These are phyloP conservation scores for Medicago ruthenica DNA, from an alignment of 306 rosid species.

Conservation along the genomic window DNA sequence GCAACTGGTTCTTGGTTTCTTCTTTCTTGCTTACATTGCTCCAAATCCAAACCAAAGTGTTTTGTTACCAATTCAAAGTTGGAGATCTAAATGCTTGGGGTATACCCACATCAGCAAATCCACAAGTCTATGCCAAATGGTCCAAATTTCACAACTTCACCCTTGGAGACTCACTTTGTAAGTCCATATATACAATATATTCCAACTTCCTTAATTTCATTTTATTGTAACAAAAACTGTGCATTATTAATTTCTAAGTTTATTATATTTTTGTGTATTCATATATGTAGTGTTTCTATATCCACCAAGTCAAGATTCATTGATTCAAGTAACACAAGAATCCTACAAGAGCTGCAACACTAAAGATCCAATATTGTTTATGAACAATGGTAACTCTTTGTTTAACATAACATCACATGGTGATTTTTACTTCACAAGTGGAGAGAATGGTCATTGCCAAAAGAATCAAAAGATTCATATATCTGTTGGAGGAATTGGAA, in stretches of 20 bases:
- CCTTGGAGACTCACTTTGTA: slow-evolving; percentile 89
- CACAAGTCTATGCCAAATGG: slow-evolving; percentile 78
- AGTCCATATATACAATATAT: slow-evolving; percentile 29
- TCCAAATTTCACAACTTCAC: slow-evolving; percentile 66
- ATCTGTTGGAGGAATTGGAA: slow-evolving; percentile 48
- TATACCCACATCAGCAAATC: slow-evolving; percentile 68
- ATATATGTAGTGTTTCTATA: slow-evolving; percentile 74
- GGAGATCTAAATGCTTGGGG: slow-evolving; percentile 96
- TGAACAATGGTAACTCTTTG: slow-evolving; percentile 86
- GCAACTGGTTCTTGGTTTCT: slow-evolving; percentile 32
- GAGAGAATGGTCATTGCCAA: slow-evolving; percentile 67
- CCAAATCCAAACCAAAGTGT: slow-evolving; percentile 57
- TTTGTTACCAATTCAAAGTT: slow-evolving; percentile 72
- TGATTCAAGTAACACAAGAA: slow-evolving; percentile 74
- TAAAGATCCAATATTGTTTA: slow-evolving; percentile 74
- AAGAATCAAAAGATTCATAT: slow-evolving; percentile 78
- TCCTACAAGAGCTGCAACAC: slow-evolving; percentile 73
- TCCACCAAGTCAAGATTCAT: slow-evolving; percentile 96
- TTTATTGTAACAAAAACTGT: too few species aligned
- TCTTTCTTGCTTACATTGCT: slow-evolving; percentile 44
- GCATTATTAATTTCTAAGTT: not conserved
- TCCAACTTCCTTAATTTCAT: too few species aligned
- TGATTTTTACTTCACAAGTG: slow-evolving; percentile 82
- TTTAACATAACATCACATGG: slow-evolving; percentile 77
- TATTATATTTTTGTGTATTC: not conserved